Evolutionary conservation across 2,329 filamentous ascomycete genomes (phyloP).

Genomic region (Monosporascus sp.): DNA sequence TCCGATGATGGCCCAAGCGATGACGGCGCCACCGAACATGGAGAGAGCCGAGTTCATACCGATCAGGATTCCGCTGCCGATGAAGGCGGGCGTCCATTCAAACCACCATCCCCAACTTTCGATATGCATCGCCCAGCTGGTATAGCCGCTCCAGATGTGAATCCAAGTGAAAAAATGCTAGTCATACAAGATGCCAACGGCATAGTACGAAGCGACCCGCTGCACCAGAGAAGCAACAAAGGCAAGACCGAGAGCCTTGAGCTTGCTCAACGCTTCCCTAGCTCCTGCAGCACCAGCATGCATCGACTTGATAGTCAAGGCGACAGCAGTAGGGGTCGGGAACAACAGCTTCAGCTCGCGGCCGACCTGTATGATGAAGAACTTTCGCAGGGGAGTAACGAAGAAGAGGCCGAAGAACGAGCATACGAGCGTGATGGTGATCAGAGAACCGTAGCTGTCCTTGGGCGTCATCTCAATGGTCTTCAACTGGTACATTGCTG

Average conservation of each 20-base stretch:
- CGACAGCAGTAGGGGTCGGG: conserved; percentile 53
- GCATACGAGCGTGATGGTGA: conserved; percentile 56
- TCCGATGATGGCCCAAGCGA: conserved; percentile 53
- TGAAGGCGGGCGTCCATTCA: conserved; percentile 54
- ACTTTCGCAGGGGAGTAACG: conserved; percentile 58
- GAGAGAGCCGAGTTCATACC: conserved; percentile 54
- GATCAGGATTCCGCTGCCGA: conserved; percentile 53
- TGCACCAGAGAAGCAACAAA: conserved; percentile 44
- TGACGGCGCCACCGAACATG: conserved; percentile 48
- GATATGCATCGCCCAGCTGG: conserved; percentile 43
- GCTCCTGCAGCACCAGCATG: conserved; percentile 48
- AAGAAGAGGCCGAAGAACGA: conserved; percentile 62
- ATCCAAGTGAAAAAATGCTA: conserved; percentile 50
- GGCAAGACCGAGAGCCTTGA: conserved; percentile 44
- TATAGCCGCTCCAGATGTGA: conserved; percentile 49
- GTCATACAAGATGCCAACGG: conserved; percentile 52
- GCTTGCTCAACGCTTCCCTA: conserved; percentile 47
- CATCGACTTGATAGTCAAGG: conserved; percentile 55
- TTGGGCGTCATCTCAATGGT: conserved; percentile 40
- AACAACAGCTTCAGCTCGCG: conserved; percentile 54
- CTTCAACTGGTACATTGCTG: conserved; percentile 48
- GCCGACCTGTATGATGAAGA: conserved; percentile 63
- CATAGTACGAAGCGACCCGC: conserved; percentile 52
- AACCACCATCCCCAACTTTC: conserved; percentile 56
- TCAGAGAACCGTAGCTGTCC: conserved; percentile 51